Percentiles rank a stretch among this genome's conserved stretches.
These are phyloP conservation scores for Monilinia laxa DNA, from an alignment of 2,329 filamentous ascomycete genomes.

Conservation along the genomic window DNA sequence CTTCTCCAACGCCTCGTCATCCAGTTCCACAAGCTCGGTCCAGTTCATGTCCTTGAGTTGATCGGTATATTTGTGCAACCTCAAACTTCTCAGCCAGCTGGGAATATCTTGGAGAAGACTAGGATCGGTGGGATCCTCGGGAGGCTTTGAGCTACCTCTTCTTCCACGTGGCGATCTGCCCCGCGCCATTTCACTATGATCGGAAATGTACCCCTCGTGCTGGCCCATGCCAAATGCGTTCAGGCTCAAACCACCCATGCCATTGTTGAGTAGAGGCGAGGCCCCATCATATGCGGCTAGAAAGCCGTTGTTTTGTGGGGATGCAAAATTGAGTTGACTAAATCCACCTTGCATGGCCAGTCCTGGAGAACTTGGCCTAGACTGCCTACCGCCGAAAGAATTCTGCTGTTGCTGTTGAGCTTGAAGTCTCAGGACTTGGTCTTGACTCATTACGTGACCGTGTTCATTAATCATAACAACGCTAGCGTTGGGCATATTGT, in stretches of 20 bases:
- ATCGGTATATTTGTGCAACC: conserved; percentile 98
- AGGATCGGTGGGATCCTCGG: conserved; percentile 93
- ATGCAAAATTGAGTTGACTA: conserved; percentile 69
- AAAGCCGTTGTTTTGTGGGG: conserved; percentile 93
- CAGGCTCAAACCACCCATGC: conserved; percentile 69
- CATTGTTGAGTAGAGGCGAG: conserved; percentile 68
- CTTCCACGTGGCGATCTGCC: conserved; percentile 90
- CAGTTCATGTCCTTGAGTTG: conserved; percentile 97
- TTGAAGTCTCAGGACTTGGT: conserved; percentile 81
- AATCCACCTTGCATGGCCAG: conserved; percentile 75
- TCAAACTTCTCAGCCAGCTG: conserved; percentile 88
- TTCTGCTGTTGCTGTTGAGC: conserved; percentile 58
- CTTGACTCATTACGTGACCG: conserved; percentile 80
- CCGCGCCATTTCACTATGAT: conserved; percentile 87
- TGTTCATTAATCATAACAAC: conserved; percentile 94
- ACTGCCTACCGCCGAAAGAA: conserved; percentile 67
- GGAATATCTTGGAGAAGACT: conserved; percentile 91
- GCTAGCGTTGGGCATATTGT: conserved; percentile 67
- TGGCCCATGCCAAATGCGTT: conserved; percentile 67
- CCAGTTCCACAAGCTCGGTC: conserved; percentile 87
- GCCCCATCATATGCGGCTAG: conserved; percentile 80
- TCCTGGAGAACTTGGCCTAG: conserved; percentile 85
- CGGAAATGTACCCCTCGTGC: conserved; percentile 86
- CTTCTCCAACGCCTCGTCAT: conserved; percentile 89
- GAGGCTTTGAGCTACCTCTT: conserved; percentile 92